Evolutionary conservation across 2,329 filamentous ascomycete genomes (phyloP).

Genomic region (Macrophomina phaseolina): DNA sequence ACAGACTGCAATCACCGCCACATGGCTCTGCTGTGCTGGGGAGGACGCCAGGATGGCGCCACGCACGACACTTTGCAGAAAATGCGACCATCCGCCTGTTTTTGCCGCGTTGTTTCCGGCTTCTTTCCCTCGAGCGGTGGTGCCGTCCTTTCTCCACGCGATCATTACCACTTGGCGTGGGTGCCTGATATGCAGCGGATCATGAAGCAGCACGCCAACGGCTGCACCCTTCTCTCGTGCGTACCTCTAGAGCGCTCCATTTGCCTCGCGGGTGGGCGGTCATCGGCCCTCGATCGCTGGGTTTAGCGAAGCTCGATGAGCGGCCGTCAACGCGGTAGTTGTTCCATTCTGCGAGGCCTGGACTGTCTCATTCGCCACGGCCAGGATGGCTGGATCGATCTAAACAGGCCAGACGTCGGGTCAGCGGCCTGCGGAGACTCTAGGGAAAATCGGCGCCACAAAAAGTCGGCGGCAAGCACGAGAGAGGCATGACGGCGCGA

Average conservation of each 20-base stretch:
- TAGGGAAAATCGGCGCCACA: background rate
- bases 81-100: background rate
- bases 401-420: background rate
- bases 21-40: background rate
- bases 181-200: background rate
- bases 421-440: background rate
- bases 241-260: background rate
- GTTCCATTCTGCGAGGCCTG: background rate
- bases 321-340: background rate
- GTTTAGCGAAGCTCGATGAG: background rate
- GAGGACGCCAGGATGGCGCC: background rate
- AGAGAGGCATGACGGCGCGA: background rate
- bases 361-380: conserved; percentile 3
- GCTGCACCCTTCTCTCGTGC: background rate
- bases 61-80: conserved; percentile 8
- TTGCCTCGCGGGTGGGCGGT: background rate
- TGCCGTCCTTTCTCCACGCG: background rate
- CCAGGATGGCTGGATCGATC: background rate
- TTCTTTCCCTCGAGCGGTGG: background rate
- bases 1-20: background rate
- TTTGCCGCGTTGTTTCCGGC: background rate
- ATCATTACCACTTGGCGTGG: background rate
- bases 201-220: background rate
- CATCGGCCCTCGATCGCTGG: conserved; percentile 5
- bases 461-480: background rate